Base-by-base conservation (phyloP, 1,284 basidiomycete genomes). In the Malassezia psittaci region DNA sequence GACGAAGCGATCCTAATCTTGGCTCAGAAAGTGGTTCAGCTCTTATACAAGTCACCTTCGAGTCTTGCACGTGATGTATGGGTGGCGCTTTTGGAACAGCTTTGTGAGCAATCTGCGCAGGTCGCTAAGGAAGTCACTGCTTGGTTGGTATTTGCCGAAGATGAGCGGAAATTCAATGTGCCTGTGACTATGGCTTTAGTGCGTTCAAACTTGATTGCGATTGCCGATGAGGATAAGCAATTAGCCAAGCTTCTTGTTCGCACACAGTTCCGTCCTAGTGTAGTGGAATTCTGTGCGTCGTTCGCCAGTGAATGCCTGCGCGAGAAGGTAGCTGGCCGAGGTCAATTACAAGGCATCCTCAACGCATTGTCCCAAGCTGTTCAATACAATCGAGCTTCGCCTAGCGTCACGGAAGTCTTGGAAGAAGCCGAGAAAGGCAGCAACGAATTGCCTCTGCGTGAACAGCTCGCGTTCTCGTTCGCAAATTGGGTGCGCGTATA, bases 131-230 rank as follows among this genome's bases (percentile, higher is more conserved):
- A 99, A 77, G 94, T 93, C 9, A 87, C 91, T 54, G 89, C 87
- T 12, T 99, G 94, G 94, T 79, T 99, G 49, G 79, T 96, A 47
- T 96, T 91, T 72, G 88, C 93, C 13, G 91, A 98, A 74, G 94
- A 98, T 76, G 88, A 93, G 78, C 67, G 72, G 62, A 98, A 98
- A 78, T 88, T 88, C 79, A 96, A 96, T 74, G 85, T 96, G 13
- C 83, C 90, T 6, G 94, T 96, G 61, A 96, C 90, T 0, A 83
- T 88, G 32, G 86, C 88, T 1, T 81, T 98, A 44, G 79, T 98
- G 54, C 83, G 86, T 42, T 87, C 87, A 54, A 83, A 86, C 45
- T 81, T 96, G 48, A 81, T 99, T 73, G 83, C 82, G 61, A 79
- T 86, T 34, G 79, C 79, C 13, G 83, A 91, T 55, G 85, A 90